Evolutionary conservation across 2,329 filamentous ascomycete genomes (phyloP), one percentile per base, ranked within the genome.

Genomic region (Hypoxylon sp.): DNA sequence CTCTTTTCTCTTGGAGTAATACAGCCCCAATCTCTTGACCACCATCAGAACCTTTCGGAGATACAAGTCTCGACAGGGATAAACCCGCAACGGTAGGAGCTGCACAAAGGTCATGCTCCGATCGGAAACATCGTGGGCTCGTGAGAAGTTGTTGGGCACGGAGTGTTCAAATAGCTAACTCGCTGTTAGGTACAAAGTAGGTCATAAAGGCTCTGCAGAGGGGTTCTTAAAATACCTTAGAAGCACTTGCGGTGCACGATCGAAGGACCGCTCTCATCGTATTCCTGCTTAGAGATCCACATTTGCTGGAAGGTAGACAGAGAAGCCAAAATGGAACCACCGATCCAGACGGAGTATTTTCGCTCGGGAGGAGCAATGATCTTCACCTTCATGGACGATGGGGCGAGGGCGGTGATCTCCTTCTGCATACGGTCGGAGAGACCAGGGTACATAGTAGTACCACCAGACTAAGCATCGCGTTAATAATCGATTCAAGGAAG

Each of bases 201-300:
- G 11, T 22, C 13, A 33, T 19, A 51, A 3, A 47, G 8, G 5
- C 10, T 6, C 5, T 8, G 3, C 11, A 19, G 33, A 14, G 17
- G n/a, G 19, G 26, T 14, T 33, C n/a, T 39, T 60, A 70, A 82
- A 47, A 78, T 81, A 91, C 90, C 91, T 97, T 97, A 98, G 92
- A 98, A 98, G 93, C 95, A 98, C 94, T 98, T 98, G 92, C 94
- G 93, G 92, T 98, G 95, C 81, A 98, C 95, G 82, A 98, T 98
- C 81, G 94, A 98, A 80, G 95, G 96, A 87, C 95, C 95, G 85
- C 92, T 96, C 94, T 98, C 96, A 89, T 99, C 96, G 91, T 98
- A 98, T 90, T 98, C 95, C 89, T 99, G 96, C 94, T 99, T 99
- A 80, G 96, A 99, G 91, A 99, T 98, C 96, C 96, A 99, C 96